Base-by-base conservation (phyloP, 176 grass and related monocot genomes). In the Hordeum vulgare region DNA sequence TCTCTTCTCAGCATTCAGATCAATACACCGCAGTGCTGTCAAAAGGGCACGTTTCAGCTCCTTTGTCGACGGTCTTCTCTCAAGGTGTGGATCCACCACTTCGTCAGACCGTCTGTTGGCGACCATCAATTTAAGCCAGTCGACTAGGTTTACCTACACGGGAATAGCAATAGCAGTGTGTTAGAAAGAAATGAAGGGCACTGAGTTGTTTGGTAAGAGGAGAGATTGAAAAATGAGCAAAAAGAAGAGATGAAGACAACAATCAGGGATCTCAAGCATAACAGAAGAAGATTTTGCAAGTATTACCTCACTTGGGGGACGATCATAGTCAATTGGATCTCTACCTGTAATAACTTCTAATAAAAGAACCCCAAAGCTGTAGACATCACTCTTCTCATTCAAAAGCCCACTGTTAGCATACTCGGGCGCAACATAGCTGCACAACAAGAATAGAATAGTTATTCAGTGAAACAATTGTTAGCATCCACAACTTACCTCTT, bases 111-210 rank as follows among this genome's bases (percentile, higher is more conserved):
- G 90, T 68, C 88, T 90, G 57, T 86, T 91, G 14, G 86, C 96
- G 25, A 98, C 91, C 96, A 98, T 98, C 96, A 94, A 87, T 89
- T 98, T 98, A 83, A 98, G 93, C 96, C 96, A 98, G 39, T 98
- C 96, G 72, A 98, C 96, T 74, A 98, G 87, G 78, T 98, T 98
- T 82, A 98, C 93, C 96, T 98, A 85, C 82, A 93, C 7, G 53
- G 33, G 15, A 61, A 41, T n/a, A 88, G 15, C 23, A 61, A 41
- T 9, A 88, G 11, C 26, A 78, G 27, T 11, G n/a, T 15, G 60
- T 86, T 37, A 74, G 75, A 53, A 53, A 53, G 15, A 74, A 11
- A 59, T 74, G 34, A 61, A 83, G 18, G 26, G 6, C 12, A 29
- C 4, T 47, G 71, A 27, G 45, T 75, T 68, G 60, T 44, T 69